Percentiles rank a stretch among this genome's conserved stretches.
Evolutionary conservation across 2,329 filamentous ascomycete species (phyloP).

Genomic region (Stachybotrys echinatus): DNA sequence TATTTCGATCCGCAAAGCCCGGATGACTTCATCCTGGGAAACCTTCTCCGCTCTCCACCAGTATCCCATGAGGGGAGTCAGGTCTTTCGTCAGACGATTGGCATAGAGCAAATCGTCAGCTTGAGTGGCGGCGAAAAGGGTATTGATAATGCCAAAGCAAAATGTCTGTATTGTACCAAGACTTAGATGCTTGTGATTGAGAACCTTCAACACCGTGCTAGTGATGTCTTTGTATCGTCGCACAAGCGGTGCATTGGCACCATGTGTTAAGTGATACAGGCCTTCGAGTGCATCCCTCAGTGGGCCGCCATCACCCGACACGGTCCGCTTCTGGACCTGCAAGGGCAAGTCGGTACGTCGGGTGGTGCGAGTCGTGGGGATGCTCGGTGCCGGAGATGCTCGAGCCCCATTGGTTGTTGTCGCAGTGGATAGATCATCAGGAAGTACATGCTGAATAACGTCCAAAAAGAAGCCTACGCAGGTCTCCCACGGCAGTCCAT

Average conservation of each 20-base stretch:
- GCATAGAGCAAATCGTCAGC: slow-evolving; percentile 64
- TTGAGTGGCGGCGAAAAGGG: slow-evolving; percentile 58
- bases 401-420: slow-evolving; percentile 23
- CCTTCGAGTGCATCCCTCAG: slow-evolving; percentile 49
- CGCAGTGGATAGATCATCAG: slow-evolving; percentile 32
- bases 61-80: slow-evolving; percentile 66
- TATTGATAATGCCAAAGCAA: slow-evolving; percentile 72
- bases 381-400: slow-evolving; percentile 41
- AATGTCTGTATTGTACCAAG: slow-evolving; percentile 62
- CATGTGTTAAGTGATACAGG: slow-evolving; percentile 57
- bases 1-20: slow-evolving; percentile 69
- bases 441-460: slow-evolving; percentile 46
- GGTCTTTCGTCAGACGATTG: slow-evolving; percentile 49
- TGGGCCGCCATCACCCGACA: slow-evolving; percentile 23
- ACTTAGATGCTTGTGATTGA: slow-evolving; percentile 53
- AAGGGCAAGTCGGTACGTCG: slow-evolving; percentile 20
- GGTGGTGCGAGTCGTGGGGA: slow-evolving; percentile 19
- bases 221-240: slow-evolving; percentile 52
- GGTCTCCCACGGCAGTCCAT: slow-evolving; percentile 59
- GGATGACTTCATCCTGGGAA: slow-evolving; percentile 55
- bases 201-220: slow-evolving; percentile 50
- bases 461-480: slow-evolving; percentile 67
- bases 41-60: slow-evolving; percentile 73
- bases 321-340: slow-evolving; percentile 21
- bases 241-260: slow-evolving; percentile 62